These are phyloP conservation scores for Wickerhamiella kurtzmanii DNA, from an alignment of 805 yeast genomes.

Conservation along the genomic window DNA sequence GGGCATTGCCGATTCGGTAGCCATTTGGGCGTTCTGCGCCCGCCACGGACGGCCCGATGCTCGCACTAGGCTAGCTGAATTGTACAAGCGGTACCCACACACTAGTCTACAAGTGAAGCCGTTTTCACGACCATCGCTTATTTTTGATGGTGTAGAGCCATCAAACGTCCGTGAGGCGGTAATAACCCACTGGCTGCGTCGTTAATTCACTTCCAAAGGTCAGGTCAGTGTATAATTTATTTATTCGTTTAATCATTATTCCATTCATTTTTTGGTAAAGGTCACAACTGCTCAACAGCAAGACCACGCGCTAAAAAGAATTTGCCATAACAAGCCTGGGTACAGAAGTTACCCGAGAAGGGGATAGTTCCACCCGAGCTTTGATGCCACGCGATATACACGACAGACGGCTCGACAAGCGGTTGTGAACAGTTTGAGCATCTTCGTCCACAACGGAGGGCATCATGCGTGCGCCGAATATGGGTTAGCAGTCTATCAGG, in stretches of 20 bases:
- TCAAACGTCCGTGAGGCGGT: conserved; percentile 14
- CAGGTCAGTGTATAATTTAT: conserved; percentile 5
- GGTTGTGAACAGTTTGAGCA: conserved; percentile 9
- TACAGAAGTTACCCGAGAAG: conserved; percentile 6
- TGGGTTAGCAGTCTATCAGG: background rate
- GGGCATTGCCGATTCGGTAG: conserved; percentile 20
- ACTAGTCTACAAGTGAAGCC: conserved; percentile 17
- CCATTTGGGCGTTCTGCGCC: conserved; percentile 21
- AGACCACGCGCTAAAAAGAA: background rate
- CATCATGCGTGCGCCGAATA: conserved; percentile 1
- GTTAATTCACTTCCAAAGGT: background rate
- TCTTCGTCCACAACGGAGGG: conserved; percentile 6
- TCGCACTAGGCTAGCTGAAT: conserved; percentile 18
- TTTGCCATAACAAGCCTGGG: conserved; percentile 1
- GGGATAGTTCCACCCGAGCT: conserved; percentile 7
- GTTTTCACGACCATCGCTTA: conserved; percentile 13
- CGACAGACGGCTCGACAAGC: conserved; percentile 4
- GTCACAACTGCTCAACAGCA: background rate
- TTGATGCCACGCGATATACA: background rate
- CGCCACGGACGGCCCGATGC: conserved; percentile 19
- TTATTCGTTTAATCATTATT: background rate
- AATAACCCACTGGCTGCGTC: conserved; percentile 16
- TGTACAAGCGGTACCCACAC: conserved; percentile 16
- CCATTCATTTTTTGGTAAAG: background rate
- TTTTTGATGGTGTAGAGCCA: conserved; percentile 16